Percentiles rank a stretch among this genome's conserved stretches.
Evolutionary conservation across 805 yeast genomes (phyloP).

Genomic region (Zygosaccharomyces gambellarensis): DNA sequence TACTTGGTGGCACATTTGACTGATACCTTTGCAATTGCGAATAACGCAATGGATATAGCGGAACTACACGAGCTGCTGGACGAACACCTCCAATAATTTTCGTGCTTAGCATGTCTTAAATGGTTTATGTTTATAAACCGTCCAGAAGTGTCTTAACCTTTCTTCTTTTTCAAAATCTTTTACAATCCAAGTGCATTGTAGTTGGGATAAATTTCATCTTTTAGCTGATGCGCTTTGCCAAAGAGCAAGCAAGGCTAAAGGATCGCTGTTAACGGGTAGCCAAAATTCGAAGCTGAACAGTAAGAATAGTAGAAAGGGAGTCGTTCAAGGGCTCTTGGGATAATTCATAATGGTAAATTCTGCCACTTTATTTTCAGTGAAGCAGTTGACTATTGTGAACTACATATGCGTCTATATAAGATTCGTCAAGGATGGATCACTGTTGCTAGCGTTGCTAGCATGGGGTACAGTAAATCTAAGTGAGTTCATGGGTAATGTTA

Average conservation of each 20-base stretch:
- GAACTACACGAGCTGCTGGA: slow-evolving; percentile 3
- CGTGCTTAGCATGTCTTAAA: slow-evolving; percentile 2
- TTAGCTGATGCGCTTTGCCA: slow-evolving; percentile 6
- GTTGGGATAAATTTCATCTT: neutral
- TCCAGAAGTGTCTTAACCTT: neutral
- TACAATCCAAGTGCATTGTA: neutral
- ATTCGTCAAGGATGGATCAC: slow-evolving; percentile 22
- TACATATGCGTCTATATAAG: slow-evolving; percentile 20
- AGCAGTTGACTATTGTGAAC: slow-evolving; percentile 12
- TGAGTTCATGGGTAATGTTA: slow-evolving; percentile 10
- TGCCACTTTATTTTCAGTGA: neutral
- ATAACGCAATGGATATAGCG: slow-evolving; percentile 2
- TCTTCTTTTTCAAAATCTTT: neutral
- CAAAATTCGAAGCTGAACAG: neutral
- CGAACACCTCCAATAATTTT: slow-evolving; percentile 3
- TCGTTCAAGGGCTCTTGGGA: neutral
- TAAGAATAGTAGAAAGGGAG: neutral
- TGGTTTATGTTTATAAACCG: neutral
- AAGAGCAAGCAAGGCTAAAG: neutral
- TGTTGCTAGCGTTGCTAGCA: slow-evolving; percentile 17
- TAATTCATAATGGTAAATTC: neutral
- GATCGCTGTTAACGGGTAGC: slow-evolving; percentile 2
- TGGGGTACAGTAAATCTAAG: slow-evolving; percentile 10
- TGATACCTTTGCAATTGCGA: slow-evolving; percentile 4
- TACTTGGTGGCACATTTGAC: neutral